Conservation (phyloP, 192 early-diverging fungal species). For the Podila epicladia region DNA sequence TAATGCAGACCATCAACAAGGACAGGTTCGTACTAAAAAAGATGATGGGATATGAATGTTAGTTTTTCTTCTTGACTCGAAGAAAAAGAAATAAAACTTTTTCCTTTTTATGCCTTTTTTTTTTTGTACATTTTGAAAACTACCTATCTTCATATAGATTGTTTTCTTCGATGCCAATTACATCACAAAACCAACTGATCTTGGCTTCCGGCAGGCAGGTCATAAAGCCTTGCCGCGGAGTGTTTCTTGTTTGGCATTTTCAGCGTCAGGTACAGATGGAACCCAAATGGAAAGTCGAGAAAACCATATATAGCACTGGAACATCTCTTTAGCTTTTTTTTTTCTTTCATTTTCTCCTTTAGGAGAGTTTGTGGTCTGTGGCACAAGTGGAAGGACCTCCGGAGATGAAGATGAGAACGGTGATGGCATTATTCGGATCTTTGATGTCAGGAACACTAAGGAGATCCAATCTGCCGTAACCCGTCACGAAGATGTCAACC, state of each 20-base stretch:
- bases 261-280: constrained; percentile 11
- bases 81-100: not conserved
- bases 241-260: constrained; percentile 37
- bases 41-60: not conserved
- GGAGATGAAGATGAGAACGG: constrained; percentile 32
- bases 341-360: not conserved
- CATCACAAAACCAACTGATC: not conserved
- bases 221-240: not conserved
- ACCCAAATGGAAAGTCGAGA: not conserved
- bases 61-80: too few relatives aligned
- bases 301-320: not conserved
- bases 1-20: not conserved
- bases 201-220: constrained; percentile 10
- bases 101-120: not conserved
- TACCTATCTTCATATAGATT: constrained; percentile 4
- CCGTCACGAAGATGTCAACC: constrained; percentile 37
- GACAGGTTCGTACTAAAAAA: constrained; percentile 9
- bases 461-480: constrained; percentile 12
- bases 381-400: constrained; percentile 24
- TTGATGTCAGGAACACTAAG: constrained; percentile 14
- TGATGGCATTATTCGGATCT: constrained; percentile 26
- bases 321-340: not conserved
- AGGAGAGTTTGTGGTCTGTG: constrained; percentile 24
- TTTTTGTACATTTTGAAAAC: not conserved
- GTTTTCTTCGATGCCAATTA: constrained; percentile 32